Percentiles rank a stretch among this genome's conserved stretches.
These are phyloP conservation scores for Ehretia macrophylla DNA, from an alignment of 257 asterid genomes.

Conservation along the genomic window DNA sequence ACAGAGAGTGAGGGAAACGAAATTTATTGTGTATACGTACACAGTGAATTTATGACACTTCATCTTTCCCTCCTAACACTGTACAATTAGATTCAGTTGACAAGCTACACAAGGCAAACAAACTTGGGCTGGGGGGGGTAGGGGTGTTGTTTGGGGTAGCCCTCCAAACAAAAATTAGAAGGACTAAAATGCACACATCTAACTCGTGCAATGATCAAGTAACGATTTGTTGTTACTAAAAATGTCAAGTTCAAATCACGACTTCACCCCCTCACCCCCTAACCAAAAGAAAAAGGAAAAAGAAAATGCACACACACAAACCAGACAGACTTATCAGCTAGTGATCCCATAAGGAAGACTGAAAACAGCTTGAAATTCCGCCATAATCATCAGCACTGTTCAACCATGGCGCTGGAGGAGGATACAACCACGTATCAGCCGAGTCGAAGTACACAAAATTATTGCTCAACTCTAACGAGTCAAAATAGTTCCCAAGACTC, in stretches of 20 bases:
- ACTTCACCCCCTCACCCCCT: too few species aligned
- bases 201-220: too few species aligned
- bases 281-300: constrained; percentile 4
- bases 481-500: constrained; percentile 42
- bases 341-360: constrained; percentile 55
- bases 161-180: constrained; percentile 19
- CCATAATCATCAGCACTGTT: constrained; percentile 22
- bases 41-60: constrained; percentile 20
- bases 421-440: constrained; percentile 53
- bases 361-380: constrained; percentile 27
- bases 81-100: constrained; percentile 26
- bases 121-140: neutral
- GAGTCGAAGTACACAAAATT: constrained; percentile 45
- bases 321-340: constrained; percentile 2
- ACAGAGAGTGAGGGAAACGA: neutral
- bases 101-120: constrained; percentile 8
- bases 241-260: too few species aligned
- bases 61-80: constrained; percentile 19
- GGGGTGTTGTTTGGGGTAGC: neutral
- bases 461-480: constrained; percentile 30
- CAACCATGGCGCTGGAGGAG: constrained; percentile 32
- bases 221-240: too few species aligned
- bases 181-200: too few species aligned
- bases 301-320: constrained; percentile 2
- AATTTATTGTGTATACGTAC: constrained; percentile 8